Base-by-base conservation (phyloP, 192 early-diverging fungal species). In the Oehlia diaphana region DNA sequence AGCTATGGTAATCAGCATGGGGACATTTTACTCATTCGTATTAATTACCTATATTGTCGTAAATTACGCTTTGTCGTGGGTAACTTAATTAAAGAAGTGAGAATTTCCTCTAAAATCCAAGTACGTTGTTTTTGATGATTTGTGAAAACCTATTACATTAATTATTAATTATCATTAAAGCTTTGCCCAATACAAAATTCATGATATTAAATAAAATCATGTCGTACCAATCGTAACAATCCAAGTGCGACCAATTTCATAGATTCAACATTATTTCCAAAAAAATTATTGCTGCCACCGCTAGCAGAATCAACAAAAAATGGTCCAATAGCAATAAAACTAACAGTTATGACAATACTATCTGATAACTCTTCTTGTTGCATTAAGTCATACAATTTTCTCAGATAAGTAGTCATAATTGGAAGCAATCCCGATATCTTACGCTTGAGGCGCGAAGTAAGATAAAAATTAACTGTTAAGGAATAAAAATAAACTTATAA, bases 91-190 rank as follows among this genome's bases (percentile, higher is more conserved):
- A 96, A 77, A 33, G 91, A 90, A 0, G 89, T 90, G 19, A 95
- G 85, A n/a, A 95, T 92, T 74, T 98, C 96, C 72, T 95, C 96
- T 31, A 98, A 80, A 35, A 98, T 94, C 89, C 94, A 94, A 26
- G 80, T 82, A 33, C 95, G 87, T 72, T 96, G 95, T 10, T 74
- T 80, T 0, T 85, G 75, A 62, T 91, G 80, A 63, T 85, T 87
- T 10, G 86, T 80, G 81, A 92, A 95, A 71, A 72, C 71, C 78
- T 79, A 19, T n/a, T 21, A 65, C 62, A 4, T 26, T 26, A 73
- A 68, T n/a, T 26, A 19, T 62, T 26, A 23, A 21, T 16, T 35
- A 39, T 44, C 23, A 4, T 70, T 39, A 19, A 35, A 23, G 5
- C 1, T 8, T 21, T 21, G 39, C 4, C 26, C 0, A 44, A 13